Evolutionary conservation across 2,329 filamentous ascomycete species (phyloP).

Genomic region (Ceratocystis eucalypticola): DNA sequence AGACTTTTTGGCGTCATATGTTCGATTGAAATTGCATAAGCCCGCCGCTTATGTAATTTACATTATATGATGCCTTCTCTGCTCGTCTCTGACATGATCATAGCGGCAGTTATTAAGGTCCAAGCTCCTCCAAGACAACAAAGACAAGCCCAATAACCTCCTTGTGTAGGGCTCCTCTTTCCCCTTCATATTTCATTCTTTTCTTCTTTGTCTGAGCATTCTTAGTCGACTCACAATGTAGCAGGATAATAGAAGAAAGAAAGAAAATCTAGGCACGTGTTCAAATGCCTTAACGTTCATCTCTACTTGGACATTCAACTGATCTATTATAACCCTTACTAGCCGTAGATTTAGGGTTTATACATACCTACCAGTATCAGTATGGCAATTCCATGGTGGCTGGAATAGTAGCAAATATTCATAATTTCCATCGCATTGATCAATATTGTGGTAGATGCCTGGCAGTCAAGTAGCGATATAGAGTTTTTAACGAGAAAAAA

Average conservation of each 20-base stretch:
- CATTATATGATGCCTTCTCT: neutral
- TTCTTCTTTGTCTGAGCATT: neutral
- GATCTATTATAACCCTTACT: too few relatives aligned
- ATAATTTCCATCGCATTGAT: too few relatives aligned
- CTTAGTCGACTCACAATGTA: too few relatives aligned
- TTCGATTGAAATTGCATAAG: neutral
- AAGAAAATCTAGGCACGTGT: neutral
- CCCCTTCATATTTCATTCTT: neutral
- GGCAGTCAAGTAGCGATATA: too few relatives aligned
- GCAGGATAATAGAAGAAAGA: neutral
- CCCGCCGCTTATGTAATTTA: neutral
- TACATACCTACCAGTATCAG: too few relatives aligned
- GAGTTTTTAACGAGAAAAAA: too few relatives aligned
- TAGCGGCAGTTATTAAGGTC: neutral
- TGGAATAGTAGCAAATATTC: too few relatives aligned
- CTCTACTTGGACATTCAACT: too few relatives aligned
- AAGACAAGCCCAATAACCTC: neutral
- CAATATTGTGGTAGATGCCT: too few relatives aligned
- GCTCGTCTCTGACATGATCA: neutral
- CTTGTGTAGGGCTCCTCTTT: neutral
- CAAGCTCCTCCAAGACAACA: constrained; percentile 2
- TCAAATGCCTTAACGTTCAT: neutral
- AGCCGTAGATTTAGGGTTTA: too few relatives aligned
- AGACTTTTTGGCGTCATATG: neutral
- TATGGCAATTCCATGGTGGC: too few relatives aligned